Percentiles rank a stretch among this genome's conserved stretches.
phyloP scores from a whole-genome alignment of 2,329 filamentous ascomycete species.

The Penicillium digitatum region DNA sequence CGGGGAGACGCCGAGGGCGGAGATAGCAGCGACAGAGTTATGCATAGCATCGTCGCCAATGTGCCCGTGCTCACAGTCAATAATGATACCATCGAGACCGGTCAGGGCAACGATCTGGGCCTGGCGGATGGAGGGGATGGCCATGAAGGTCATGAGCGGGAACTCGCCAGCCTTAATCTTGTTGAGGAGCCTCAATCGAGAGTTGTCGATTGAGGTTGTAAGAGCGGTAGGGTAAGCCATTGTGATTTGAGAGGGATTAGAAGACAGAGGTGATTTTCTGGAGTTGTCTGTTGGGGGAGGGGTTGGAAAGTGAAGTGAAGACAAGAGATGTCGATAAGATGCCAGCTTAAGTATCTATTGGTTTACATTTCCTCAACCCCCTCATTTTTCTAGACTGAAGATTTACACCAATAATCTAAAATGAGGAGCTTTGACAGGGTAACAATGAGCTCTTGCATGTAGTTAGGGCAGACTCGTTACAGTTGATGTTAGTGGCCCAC shows the following conservation, averaged over 20 bases:
- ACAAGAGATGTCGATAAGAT: background rate
- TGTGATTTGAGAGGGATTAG: background rate
- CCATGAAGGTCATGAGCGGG: constrained; percentile 51
- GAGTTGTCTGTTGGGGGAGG: background rate
- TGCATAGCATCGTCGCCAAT: constrained; percentile 31
- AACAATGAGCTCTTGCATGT: background rate
- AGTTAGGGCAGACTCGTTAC: background rate
- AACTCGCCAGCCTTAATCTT: constrained; percentile 39
- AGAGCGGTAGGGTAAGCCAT: constrained; percentile 28
- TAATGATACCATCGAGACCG: constrained; percentile 62
- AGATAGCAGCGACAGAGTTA: constrained; percentile 25
- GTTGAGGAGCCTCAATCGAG: constrained; percentile 45
- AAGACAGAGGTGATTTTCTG: background rate
- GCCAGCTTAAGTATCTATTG: background rate
- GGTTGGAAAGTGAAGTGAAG: background rate
- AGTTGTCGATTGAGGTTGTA: constrained; percentile 38
- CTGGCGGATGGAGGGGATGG: constrained; percentile 46
- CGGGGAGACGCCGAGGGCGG: constrained; percentile 24
- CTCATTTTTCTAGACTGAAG: background rate
- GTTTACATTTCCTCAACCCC: background rate
- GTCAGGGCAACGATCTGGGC: constrained; percentile 58
- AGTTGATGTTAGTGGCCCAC: background rate
- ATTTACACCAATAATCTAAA: background rate
- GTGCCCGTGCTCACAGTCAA: constrained; percentile 41
- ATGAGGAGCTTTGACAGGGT: background rate